Evolutionary conservation across 2,329 filamentous ascomycete species (phyloP), one percentile per base, ranked within the genome.

Genomic region (Cyphellophora attinorum): DNA sequence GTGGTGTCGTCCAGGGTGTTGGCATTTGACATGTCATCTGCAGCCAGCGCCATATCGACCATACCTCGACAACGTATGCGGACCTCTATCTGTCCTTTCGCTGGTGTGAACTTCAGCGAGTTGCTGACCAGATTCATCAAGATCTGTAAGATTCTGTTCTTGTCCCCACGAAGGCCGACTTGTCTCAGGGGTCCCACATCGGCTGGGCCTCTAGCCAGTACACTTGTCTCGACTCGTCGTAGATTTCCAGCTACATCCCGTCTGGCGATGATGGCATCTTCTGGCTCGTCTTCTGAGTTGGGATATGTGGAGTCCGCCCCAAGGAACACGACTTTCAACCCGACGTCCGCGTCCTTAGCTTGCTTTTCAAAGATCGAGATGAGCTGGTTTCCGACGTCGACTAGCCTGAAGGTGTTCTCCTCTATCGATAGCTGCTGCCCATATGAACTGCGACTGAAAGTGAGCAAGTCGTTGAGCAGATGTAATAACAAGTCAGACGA

Each of bases 361-460:
- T 93, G 85, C 52, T 88, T 88, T 50, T 88, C 83, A 51, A 93
- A 94, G 35, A 93, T 93, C 6, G 83, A 81, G 13, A 81, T 57
- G 11, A 93, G 70, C 55, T 94, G 86, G 0, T 81, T 79, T 39
- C 79, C 78, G 41, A 94, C 76, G 42, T 94, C 86, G 11, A 77
- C 76, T 14, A 94, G 55, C 5, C 79, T 70, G 49, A 94, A 94
- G 47, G 93, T 85, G 42, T 75, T 83, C 53, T 93, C 80, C 47
- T 93, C 85, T 1, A 94, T 64, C 27, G 67, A 79, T 28, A 94
- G 64, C 40, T 86, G 77, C 48, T 91, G 83, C 2, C 85, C 85
- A 33, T 93, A 86, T 56, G 94, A 85, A 50, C 94, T 94, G 58
- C 93, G 93, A 52, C 83, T 91, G 58, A 94, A 94, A 21, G 83